phyloP scores from a whole-genome alignment of 805 yeast species.

The Starmera pachycereana region DNA sequence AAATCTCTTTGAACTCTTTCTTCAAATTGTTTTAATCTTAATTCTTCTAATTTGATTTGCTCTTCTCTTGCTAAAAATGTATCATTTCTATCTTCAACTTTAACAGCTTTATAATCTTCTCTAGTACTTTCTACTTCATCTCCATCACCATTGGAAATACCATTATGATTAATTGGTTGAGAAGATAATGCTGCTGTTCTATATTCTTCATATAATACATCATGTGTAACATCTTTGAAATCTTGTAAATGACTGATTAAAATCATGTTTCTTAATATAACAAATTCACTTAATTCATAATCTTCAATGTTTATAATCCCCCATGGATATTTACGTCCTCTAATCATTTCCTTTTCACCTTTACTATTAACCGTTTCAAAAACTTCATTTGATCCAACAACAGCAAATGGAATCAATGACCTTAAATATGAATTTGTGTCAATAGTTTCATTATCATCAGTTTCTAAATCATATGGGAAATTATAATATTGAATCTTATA shows the following conservation, averaged over 20 bases:
- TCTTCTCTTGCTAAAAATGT: constrained; percentile 67
- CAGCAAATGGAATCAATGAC: constrained; percentile 54
- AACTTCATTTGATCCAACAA: constrained; percentile 59
- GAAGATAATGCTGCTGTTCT: constrained; percentile 64
- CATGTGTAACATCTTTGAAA: constrained; percentile 82
- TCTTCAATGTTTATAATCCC: constrained; percentile 55
- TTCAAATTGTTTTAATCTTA: constrained; percentile 76
- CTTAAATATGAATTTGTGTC: constrained; percentile 58
- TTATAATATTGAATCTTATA: constrained; percentile 64
- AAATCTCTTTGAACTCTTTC: constrained; percentile 84
- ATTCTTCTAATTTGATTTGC: constrained; percentile 83
- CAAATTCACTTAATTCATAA: constrained; percentile 71
- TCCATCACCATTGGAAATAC: no score
- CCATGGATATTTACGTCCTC: constrained; percentile 50
- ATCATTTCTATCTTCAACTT: constrained; percentile 19
- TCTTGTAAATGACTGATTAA: constrained; percentile 81
- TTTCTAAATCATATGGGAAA: constrained; percentile 52
- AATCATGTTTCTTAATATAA: constrained; percentile 67
- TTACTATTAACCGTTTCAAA: constrained; percentile 31
- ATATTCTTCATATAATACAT: constrained; percentile 76
- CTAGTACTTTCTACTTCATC: no score
- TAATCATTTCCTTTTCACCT: constrained; percentile 17
- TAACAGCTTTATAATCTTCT: no score
- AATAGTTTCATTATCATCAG: constrained; percentile 49
- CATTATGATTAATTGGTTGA: no score